Base-by-base conservation (phyloP, 1,139 yeast species). In the Yamadazyma mexicana region DNA sequence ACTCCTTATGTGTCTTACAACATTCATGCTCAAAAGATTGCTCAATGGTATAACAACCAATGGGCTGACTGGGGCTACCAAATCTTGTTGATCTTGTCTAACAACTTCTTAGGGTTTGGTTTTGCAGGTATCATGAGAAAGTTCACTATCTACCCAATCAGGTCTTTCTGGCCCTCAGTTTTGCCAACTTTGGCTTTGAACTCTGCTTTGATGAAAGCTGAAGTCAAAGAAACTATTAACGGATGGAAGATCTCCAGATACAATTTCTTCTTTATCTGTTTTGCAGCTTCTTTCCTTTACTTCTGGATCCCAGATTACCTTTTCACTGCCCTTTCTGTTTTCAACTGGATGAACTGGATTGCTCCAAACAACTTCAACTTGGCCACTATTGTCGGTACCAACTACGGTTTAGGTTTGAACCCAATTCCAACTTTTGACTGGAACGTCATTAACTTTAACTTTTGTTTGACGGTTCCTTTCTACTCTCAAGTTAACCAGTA, bases 71-170 rank as follows among this genome's bases (percentile, higher is more conserved):
- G 66, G 46, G 81, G 82, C 18, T 77, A 75, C 50, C 80, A 77
- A 54, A 54, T 74, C 28, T 55, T 77, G 38, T 57, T 81, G 34
- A 66, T 75, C 4, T 50, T 79, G 29, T 66, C 82, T 2, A 72
- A 83, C 4, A 81, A 80, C 52, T 73, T 72, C 46, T 55, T 82
- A 52, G 87, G 88, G 17, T 74, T 79, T 48, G 83, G 84, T 1
- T 69, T 80, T 51, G 83, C 86, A 28, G 85, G 87, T 42, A 51
- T 82, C 17, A 58, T 79, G 58, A 69, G 86, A 51, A 70, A 69
- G 40, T 69, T 81, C 46, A 72, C 76, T 11, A 70, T 81, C 16
- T 80, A 81, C 51, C 86, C 87, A 17, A 61, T 68, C 15, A 66
- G 69, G 40, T 67, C 79, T 33, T 56, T 79, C 39, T 81, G 85